phyloP scores from a whole-genome alignment of 2,329 filamentous ascomycete species.

The Sclerotinia minor region DNA sequence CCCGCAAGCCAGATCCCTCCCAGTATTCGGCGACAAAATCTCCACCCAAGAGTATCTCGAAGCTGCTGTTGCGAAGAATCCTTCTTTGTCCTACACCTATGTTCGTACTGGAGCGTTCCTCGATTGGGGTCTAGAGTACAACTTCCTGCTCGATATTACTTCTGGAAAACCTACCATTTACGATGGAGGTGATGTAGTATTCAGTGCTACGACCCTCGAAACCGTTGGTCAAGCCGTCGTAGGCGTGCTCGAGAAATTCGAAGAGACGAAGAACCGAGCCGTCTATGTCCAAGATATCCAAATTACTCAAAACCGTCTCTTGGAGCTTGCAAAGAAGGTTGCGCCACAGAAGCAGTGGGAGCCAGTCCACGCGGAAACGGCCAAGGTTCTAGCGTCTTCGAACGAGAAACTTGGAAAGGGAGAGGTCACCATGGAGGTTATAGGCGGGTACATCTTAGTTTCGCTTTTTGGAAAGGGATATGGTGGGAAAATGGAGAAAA shows the following conservation, averaged over 20 bases:
- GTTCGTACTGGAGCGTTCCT: conserved; percentile 58
- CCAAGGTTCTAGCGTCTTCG: conserved; percentile 29
- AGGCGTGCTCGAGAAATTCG: conserved; percentile 50
- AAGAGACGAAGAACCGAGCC: conserved; percentile 54
- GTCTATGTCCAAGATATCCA: conserved; percentile 50
- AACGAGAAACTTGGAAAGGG: conserved; percentile 35
- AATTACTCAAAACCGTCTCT: conserved; percentile 48
- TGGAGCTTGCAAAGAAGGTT: conserved; percentile 42
- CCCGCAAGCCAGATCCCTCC: conserved; percentile 46
- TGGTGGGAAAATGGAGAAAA: conserved; percentile 42
- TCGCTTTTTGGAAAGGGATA: conserved; percentile 42
- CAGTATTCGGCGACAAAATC: conserved; percentile 55
- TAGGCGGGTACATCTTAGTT: conserved; percentile 42
- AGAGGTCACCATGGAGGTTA: conserved; percentile 38
- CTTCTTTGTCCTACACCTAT: conserved; percentile 54
- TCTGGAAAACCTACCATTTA: conserved; percentile 47
- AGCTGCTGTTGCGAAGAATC: conserved; percentile 44
- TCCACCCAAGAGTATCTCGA: conserved; percentile 45
- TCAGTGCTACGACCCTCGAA: conserved; percentile 51
- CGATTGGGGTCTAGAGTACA: conserved; percentile 52
- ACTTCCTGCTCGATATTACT: conserved; percentile 50
- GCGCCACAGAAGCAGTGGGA: conserved; percentile 39
- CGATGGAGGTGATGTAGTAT: conserved; percentile 52
- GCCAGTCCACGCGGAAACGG: conserved; percentile 26
- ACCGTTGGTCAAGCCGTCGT: conserved; percentile 51